Conservation (phyloP, 805 yeast genomes). For the Candida parachauliodes region DNA sequence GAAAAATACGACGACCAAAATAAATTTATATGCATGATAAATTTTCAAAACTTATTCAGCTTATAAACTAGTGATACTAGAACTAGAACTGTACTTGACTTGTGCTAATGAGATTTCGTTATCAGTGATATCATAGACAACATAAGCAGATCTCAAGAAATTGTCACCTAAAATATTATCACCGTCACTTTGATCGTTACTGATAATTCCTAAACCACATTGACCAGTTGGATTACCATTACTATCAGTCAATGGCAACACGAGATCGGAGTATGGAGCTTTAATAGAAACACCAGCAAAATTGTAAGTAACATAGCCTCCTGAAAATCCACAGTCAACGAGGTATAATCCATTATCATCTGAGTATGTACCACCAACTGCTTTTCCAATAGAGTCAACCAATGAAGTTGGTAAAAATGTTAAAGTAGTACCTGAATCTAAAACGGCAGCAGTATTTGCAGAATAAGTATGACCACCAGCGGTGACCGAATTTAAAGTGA, state of each 20-base stretch:
- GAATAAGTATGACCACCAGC: background rate
- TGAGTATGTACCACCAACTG: too few relatives aligned
- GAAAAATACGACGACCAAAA: too few relatives aligned
- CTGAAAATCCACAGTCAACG: constrained; percentile 27
- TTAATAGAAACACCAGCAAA: constrained; percentile 32
- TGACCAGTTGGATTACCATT: constrained; percentile 23
- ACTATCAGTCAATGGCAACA: too few relatives aligned
- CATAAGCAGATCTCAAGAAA: constrained; percentile 3
- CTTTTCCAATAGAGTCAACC: background rate
- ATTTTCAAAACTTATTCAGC: too few relatives aligned
- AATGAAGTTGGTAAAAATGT: constrained; percentile 38
- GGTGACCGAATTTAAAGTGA: constrained; percentile 1
- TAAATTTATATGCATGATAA: too few relatives aligned
- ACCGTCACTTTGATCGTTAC: background rate
- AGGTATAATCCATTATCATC: constrained; percentile 12
- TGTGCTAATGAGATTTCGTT: constrained; percentile 2
- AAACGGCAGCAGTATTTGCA: constrained; percentile 23
- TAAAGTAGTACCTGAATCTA: constrained; percentile 60
- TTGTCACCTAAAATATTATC: constrained; percentile 6
- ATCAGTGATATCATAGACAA: constrained; percentile 5
- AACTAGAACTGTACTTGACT: too few relatives aligned
- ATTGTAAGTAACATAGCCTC: constrained; percentile 29
- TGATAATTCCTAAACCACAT: constrained; percentile 41
- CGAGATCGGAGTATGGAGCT: constrained; percentile 14
- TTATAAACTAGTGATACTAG: too few relatives aligned